Conservation (phyloP, 306 rosid species). For the Lupinus albus region DNA sequence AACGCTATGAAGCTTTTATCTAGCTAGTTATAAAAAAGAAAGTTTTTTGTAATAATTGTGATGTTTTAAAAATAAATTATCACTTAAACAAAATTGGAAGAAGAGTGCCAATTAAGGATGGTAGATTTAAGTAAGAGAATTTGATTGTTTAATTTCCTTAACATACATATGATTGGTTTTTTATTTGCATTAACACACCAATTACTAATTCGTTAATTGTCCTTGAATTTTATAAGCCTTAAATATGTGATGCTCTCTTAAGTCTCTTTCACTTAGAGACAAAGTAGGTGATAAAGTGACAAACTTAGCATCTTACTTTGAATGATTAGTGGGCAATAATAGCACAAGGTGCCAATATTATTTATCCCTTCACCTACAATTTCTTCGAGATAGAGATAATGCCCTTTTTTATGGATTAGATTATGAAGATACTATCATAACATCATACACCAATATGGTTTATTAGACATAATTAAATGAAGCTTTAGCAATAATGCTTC, state of each 20-base stretch:
- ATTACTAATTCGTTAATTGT: constrained; percentile 31
- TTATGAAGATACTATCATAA: constrained; percentile 38
- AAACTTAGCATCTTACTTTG: constrained; percentile 48
- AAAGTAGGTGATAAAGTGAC: constrained; percentile 46
- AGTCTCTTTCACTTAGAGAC: constrained; percentile 47
- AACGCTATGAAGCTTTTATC: too few relatives aligned
- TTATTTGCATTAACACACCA: background rate
- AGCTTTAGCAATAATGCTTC: constrained; percentile 39
- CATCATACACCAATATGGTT: constrained; percentile 34
- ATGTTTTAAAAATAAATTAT: background rate
- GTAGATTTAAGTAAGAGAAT: constrained; percentile 27
- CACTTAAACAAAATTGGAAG: constrained; percentile 19
- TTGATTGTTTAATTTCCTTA: constrained; percentile 31
- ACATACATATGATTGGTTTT: background rate
- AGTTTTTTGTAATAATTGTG: too few relatives aligned
- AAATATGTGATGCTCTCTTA: constrained; percentile 29
- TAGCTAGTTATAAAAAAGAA: too few relatives aligned
- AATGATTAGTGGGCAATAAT: constrained; percentile 48
- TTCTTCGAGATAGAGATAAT: constrained; percentile 38
- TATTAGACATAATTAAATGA: constrained; percentile 16
- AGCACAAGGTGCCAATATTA: constrained; percentile 39
- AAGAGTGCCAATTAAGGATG: constrained; percentile 28
- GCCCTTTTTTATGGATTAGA: constrained; percentile 33
- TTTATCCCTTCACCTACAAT: constrained; percentile 35
- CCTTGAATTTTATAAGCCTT: constrained; percentile 34